Evolutionary conservation across 2,329 filamentous ascomycete species (phyloP), one percentile per base, ranked within the genome.

Genomic region (Samsoniella hepiali): DNA sequence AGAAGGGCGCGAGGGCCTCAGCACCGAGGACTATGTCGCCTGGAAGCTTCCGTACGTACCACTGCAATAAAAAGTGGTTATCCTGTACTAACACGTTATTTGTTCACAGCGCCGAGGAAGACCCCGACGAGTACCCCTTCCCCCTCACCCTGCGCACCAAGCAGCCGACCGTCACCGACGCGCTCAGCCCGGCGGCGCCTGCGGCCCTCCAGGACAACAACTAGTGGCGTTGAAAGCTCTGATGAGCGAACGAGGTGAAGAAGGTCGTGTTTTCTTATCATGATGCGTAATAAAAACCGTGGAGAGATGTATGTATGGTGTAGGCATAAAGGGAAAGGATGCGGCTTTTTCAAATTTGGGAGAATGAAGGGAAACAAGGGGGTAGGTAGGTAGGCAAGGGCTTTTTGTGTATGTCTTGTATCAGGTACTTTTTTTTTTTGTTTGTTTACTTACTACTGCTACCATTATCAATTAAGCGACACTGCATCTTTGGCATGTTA

Each of bases 11-110:
- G 95, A 99, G 76, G 93, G 94, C 1, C 79, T 99, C 69, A 95
- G 84, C 79, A 98, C 95, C 0, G 95, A 99, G 78, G 95, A 99
- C 74, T 98, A 99, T 76, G 92, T 98, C 72, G 91, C 94, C 38
- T 99, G 95, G 95, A 97, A 96, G 79, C 81, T 98, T 64, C 95
- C 94, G 90, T 98, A 85, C 90, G 93, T 93, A 63, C 2, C 13
- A 42, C 36, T 17, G 13, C 13, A 44, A 5, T 22, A 38, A 15
- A 29, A 44, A 47, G 38, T 13, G 4, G n/a, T 32, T 11, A 9
- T 58, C 10, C 31, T 38, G 51, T 47, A 32, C 11, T 63, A 27
- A 62, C 34, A 17, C 22, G 22, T 22, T 22, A 22, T 22, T 15
- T 57, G 22, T 36, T 31, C 4, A 61, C 71, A 96, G 92, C 78